phyloP scores from a whole-genome alignment of 1,139 yeast genomes.

The Saccharomyces hybrid region DNA sequence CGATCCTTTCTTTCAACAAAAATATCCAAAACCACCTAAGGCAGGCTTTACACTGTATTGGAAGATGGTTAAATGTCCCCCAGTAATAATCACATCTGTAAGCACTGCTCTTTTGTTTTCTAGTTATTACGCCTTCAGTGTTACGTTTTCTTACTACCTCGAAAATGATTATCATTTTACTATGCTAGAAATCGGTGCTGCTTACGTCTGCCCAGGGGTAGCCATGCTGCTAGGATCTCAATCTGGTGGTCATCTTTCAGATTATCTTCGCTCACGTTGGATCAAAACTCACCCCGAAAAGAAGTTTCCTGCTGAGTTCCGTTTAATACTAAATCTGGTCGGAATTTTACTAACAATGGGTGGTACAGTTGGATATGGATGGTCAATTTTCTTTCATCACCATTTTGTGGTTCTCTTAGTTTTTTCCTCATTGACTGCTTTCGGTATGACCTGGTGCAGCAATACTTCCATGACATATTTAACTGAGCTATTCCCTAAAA shows the following conservation, averaged over 20 bases:
- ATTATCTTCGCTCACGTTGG: constrained; percentile 33
- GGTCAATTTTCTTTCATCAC: constrained; percentile 43
- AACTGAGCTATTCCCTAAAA: constrained; percentile 46
- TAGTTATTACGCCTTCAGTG: constrained; percentile 48
- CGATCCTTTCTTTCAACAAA: constrained; percentile 17
- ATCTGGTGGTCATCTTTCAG: constrained; percentile 46
- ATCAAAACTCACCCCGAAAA: constrained; percentile 22
- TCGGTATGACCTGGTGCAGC: constrained; percentile 55
- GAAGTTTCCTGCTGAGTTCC: constrained; percentile 38
- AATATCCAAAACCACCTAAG: constrained; percentile 44
- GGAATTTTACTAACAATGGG: constrained; percentile 42
- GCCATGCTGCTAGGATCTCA: constrained; percentile 47
- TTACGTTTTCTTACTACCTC: constrained; percentile 42
- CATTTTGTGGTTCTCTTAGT: constrained; percentile 40
- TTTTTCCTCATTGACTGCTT: constrained; percentile 42
- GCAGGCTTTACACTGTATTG: constrained; percentile 38
- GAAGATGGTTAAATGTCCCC: constrained; percentile 37
- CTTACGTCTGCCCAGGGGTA: constrained; percentile 50
- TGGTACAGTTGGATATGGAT: constrained; percentile 50
- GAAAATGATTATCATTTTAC: constrained; percentile 36
- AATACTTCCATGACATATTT: constrained; percentile 51
- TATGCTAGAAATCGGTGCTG: constrained; percentile 37
- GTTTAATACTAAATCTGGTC: constrained; percentile 41
- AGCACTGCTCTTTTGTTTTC: constrained; percentile 49
- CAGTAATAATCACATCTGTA: constrained; percentile 43